Evolutionary conservation across 2,329 filamentous ascomycete genomes (phyloP), one percentile per base, ranked within the genome.

Genomic region (Zymoseptoria brevis): DNA sequence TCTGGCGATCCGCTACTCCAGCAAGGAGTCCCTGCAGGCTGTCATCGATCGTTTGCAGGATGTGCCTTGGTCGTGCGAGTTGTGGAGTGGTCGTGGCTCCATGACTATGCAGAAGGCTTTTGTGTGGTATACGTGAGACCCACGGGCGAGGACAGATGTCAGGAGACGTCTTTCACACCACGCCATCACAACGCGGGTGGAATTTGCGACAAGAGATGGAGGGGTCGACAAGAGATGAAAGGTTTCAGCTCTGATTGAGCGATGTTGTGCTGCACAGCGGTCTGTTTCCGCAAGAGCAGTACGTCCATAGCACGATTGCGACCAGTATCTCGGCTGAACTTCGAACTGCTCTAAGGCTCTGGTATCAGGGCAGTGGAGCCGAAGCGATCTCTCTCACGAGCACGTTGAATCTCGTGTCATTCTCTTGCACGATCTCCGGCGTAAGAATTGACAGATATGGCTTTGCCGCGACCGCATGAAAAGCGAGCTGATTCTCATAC

Each of bases 401-500:
- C 35, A 45, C 35, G n/a, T 45, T 45, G 4, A 45, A 45, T 4
- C 35, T 45, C 4, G 35, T 45, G 35, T 45, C 35, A 6, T 45
- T 45, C 13, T n/a, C 13, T n/a, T 16, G 35, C 35, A 45, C 35
- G 6, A 45, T 7, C 35, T 45, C 35, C 1, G 35, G 35, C 13
- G 35, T 45, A 4, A 45, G 35, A 2, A 45, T 13, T n/a, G 35
- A 16, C 35, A 45, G 1, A 16, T 45, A 45, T 1, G 1, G 0
- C 16, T 45, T 45, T 7, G 35, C 35, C 35, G 35, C 35, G 3
- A 45, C 35, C 4, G 57, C 53, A 50, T 63, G 61, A 22, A 61
- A 54, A 3, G 61, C 55, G 9, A 63, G 50, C 29, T 63, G 61
- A 50, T 59, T 57, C 21, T 56, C 51, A 58, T 59, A 63, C 61